Percentiles rank a stretch among this genome's conserved stretches.
phyloP scores from a whole-genome alignment of 768 basidiomycete species.

The Phanerodontia chrysosporium region DNA sequence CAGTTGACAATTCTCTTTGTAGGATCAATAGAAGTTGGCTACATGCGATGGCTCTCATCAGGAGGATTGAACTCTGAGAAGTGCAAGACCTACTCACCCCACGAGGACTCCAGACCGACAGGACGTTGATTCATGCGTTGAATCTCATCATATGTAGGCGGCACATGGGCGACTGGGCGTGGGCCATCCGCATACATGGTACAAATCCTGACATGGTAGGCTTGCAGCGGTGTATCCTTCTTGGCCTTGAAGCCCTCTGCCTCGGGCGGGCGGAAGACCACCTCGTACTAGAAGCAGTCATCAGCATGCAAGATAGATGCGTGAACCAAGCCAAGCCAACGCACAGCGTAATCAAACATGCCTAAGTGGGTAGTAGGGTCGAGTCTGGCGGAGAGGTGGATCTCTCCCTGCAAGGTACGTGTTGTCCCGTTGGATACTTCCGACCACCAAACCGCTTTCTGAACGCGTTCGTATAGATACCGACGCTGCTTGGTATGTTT shows the following conservation, averaged over 20 bases:
- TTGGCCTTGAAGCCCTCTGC: neutral
- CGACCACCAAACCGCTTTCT: constrained; percentile 7
- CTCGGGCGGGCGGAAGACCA: constrained; percentile 4
- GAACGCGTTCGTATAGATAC: neutral
- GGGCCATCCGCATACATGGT: constrained; percentile 10
- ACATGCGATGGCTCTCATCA: too few relatives aligned
- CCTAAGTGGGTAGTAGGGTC: neutral
- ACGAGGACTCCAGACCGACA: neutral
- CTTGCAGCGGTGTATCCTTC: neutral
- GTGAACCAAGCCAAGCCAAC: neutral
- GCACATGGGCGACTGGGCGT: constrained; percentile 10
- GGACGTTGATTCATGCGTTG: neutral
- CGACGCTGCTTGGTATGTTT: neutral
- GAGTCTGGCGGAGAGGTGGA: constrained; percentile 1
- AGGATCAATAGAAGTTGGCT: neutral
- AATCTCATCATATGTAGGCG: constrained; percentile 6
- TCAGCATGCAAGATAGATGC: neutral
- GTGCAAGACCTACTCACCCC: neutral
- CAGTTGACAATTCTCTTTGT: too few relatives aligned
- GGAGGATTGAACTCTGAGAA: neutral
- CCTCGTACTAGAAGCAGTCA: constrained; percentile 3
- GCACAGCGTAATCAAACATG: neutral
- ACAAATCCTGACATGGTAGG: constrained; percentile 5
- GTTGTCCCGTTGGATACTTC: neutral
- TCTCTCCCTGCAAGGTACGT: constrained; percentile 3